Evolutionary conservation across 495 filamentous ascomycete genomes (phyloP).

Genomic region (Tuber melanosporum): DNA sequence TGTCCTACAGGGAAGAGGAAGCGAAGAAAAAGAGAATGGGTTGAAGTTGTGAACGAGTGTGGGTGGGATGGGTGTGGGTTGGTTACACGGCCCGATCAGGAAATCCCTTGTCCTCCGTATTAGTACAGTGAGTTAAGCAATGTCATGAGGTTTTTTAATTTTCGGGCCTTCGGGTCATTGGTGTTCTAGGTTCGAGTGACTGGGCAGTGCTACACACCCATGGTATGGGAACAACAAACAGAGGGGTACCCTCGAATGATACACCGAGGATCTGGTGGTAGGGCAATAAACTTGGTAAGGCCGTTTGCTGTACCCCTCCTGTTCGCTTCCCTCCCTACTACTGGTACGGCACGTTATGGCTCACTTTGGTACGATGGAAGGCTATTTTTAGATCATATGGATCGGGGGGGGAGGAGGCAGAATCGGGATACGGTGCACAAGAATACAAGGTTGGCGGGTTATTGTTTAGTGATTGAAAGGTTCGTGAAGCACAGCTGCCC

Average conservation of each 20-base stretch:
- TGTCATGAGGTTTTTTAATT: background rate
- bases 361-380: background rate
- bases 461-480: background rate
- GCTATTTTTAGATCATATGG: background rate
- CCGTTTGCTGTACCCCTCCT: background rate
- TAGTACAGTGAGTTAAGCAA: background rate
- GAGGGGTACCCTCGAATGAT: background rate
- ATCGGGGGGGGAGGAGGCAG: background rate
- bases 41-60: background rate
- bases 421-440: background rate
- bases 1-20: background rate
- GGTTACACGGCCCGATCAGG: background rate
- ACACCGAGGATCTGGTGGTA: background rate
- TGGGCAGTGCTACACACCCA: background rate
- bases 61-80: background rate
- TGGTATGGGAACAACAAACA: background rate
- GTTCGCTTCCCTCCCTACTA: background rate
- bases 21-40: background rate
- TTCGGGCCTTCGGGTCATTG: background rate
- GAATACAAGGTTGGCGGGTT: background rate
- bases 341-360: background rate
- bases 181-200: background rate
- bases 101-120: background rate
- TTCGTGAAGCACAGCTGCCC: background rate
- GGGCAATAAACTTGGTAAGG: background rate